Base-by-base conservation (phyloP, 306 rosid species). In the Sechiopsis laciniata region DNA sequence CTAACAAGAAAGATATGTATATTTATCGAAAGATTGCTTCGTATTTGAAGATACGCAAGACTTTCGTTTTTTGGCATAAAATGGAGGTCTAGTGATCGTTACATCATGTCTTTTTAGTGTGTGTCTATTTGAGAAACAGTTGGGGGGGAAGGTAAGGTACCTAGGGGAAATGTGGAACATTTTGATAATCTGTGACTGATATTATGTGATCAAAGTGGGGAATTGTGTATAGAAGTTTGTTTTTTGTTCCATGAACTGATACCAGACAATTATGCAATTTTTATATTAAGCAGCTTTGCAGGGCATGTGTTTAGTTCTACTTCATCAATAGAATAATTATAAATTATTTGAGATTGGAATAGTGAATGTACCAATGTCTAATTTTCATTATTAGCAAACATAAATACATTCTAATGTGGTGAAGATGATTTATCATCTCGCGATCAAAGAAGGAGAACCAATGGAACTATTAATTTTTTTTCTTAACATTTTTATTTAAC, bases 221-320 rank as follows among this genome's bases (percentile, higher is more conserved):
- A 19, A 45, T 68, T 48, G 55, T 68, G 73, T 68, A 48, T 46
- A 68, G 56, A 65, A 68, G 40, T 46, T 21, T 32, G 37, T 32
- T 48, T 68, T 68, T 68, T 68, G 56, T 48, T 68, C 56, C 56
- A 46, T 46, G 6, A 68, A 68, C 71, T 48, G 13, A 68, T 10
- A n/a, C n/a, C 17, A 10, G 72, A 66, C 55, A 35, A 68, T 67
- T 68, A 68, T 68, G 73, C 73, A 68, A 68, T 68, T 68, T 46
- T 68, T 46, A 14, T 48, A 10, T 17, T 65, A 65, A 40, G 71
- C 71, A 26, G 37, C 37, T 17, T 40, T 40, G 42, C 71, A 40
- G 51, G 15, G 8, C 29, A 17, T 40, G 29, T 65, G 17, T 3
- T 61, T 61, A 61, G 20, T 61, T 26, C 67, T 61, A 61, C 46